phyloP scores from a whole-genome alignment of 2,329 filamentous ascomycete species.

The Fusarium oligoseptatum region DNA sequence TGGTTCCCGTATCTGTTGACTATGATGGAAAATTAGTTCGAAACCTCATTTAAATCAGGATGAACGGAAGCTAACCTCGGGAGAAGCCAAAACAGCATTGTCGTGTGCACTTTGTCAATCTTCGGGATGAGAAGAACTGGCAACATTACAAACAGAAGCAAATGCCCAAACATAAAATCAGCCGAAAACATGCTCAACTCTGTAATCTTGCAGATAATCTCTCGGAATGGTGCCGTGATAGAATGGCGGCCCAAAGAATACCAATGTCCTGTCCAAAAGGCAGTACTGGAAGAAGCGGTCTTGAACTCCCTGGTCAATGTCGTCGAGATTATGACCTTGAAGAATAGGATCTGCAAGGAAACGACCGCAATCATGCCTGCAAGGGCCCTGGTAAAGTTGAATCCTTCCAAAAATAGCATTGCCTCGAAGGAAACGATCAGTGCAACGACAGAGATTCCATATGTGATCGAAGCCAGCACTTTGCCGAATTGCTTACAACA shows the following conservation, averaged over 20 bases:
- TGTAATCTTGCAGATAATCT: not conserved
- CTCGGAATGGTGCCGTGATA: not conserved
- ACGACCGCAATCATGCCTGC: not conserved
- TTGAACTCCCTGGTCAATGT: not conserved
- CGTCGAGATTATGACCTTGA: not conserved
- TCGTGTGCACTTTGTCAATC: not conserved
- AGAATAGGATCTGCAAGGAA: not conserved
- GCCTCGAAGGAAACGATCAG: not conserved
- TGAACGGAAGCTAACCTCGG: not conserved
- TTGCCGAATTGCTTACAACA: not conserved
- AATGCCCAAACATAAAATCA: not conserved
- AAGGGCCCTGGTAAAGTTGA: not conserved
- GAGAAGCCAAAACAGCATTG: constrained; percentile 4
- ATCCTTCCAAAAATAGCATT: not conserved
- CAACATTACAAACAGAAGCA: not conserved
- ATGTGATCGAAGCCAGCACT: not conserved
- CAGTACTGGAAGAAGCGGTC: constrained; percentile 1
- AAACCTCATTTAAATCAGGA: not conserved
- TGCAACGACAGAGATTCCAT: not conserved
- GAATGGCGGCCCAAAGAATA: not conserved
- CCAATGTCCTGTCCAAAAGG: not conserved
- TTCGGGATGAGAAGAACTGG: not conserved
- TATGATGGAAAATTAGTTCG: not conserved
- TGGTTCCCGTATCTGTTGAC: not conserved
- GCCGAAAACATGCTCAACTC: constrained; percentile 1